phyloP scores from a whole-genome alignment of 164 flowering plant species.

The Amborella trichopoda region DNA sequence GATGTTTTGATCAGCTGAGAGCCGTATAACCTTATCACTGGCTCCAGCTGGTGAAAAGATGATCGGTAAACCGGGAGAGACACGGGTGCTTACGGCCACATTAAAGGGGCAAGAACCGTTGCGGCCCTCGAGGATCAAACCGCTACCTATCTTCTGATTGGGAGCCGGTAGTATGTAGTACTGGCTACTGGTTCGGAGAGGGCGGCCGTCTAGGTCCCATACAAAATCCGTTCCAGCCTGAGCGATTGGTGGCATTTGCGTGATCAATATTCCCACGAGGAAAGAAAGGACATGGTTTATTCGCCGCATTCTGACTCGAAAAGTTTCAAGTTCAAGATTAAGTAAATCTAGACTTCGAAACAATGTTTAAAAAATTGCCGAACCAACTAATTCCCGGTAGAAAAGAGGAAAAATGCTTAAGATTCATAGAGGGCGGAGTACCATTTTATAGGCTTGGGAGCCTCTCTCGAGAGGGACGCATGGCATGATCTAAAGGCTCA shows the following conservation, averaged over 20 bases:
- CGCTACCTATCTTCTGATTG: conserved; percentile 13
- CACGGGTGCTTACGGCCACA: conserved; percentile 8
- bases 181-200: conserved; percentile 7
- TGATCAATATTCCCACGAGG: too few species aligned
- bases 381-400: too few species aligned
- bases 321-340: too few species aligned
- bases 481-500: too few species aligned
- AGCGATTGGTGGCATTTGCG: not conserved
- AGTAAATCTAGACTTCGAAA: too few species aligned
- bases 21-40: conserved; percentile 1
- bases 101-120: conserved; percentile 13
- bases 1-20: conserved; percentile 18
- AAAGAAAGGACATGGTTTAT: too few species aligned
- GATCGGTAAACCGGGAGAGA: conserved; percentile 6
- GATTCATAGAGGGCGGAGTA: too few species aligned
- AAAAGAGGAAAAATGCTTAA: too few species aligned
- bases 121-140: conserved; percentile 7
- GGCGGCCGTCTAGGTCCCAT: conserved; percentile 12
- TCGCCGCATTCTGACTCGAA: too few species aligned
- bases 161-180: conserved; percentile 18
- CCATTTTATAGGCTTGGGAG: too few species aligned
- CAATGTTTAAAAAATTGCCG: too few species aligned
- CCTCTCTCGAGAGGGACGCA: too few species aligned
- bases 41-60: conserved; percentile 11
- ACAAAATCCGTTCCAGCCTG: conserved; percentile 1